Evolutionary conservation across 2,329 filamentous ascomycete species (phyloP).

Genomic region (Coleophoma cylindrospora): DNA sequence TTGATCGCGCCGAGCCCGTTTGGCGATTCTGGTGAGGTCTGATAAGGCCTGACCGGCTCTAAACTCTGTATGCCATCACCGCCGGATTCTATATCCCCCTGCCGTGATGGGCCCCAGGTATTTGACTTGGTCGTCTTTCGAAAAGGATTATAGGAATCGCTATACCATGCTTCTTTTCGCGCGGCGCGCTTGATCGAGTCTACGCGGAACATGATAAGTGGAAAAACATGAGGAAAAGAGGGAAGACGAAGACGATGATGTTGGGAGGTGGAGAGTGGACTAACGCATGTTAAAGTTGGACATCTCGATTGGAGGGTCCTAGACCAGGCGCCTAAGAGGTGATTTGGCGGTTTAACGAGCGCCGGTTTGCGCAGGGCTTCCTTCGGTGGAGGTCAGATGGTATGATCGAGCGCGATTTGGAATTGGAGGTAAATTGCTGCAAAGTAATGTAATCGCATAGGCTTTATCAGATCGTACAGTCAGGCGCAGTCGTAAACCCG

Average conservation of each 20-base stretch:
- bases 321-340: no score
- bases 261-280: not conserved
- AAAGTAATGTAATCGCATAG: no score
- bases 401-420: no score
- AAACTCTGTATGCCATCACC: conserved; percentile 1
- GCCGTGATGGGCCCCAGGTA: conserved; percentile 8
- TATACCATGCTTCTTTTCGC: conserved; percentile 25
- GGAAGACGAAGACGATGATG: not conserved
- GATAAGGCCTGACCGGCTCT: not conserved
- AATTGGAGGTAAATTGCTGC: no score
- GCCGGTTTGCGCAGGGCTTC: no score
- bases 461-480: no score
- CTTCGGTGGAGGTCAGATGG: no score
- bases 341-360: no score
- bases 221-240: not conserved
- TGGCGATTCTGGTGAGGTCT: conserved; percentile 10
- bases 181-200: conserved; percentile 13
- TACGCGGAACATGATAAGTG: not conserved
- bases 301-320: not conserved
- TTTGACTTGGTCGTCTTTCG: conserved; percentile 16
- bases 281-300: conserved; percentile 1
- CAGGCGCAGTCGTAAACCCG: no score
- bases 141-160: conserved; percentile 24
- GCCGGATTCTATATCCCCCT: conserved; percentile 8
- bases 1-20: conserved; percentile 1